phyloP scores from a whole-genome alignment of 805 yeast species.

The Saccharomycopsis sp. region DNA sequence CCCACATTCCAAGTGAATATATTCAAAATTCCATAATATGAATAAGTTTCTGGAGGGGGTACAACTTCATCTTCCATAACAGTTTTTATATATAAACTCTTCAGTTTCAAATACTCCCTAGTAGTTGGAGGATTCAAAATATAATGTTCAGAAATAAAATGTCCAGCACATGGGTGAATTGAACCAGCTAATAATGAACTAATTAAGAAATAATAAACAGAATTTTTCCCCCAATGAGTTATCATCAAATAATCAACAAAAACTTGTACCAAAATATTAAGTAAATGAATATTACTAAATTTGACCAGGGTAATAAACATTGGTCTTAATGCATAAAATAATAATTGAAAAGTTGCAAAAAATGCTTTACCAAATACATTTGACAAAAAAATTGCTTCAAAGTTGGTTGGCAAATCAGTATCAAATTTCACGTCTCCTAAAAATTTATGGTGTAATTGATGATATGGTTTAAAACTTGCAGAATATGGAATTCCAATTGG shows the following conservation, averaged over 20 bases:
- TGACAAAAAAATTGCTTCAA: slow-evolving; percentile 66
- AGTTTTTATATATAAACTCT: slow-evolving; percentile 14
- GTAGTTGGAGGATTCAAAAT: slow-evolving; percentile 46
- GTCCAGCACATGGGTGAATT: slow-evolving; percentile 90
- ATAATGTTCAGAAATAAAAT: slow-evolving; percentile 91
- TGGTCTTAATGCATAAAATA: slow-evolving; percentile 85
- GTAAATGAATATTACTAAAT: slow-evolving; percentile 63
- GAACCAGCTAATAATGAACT: slow-evolving; percentile 86
- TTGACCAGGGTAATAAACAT: slow-evolving; percentile 71
- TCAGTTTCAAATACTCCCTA: slow-evolving; percentile 16
- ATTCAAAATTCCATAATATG: slow-evolving; percentile 78
- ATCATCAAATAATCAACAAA: slow-evolving; percentile 49
- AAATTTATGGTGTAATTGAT: slow-evolving; percentile 83
- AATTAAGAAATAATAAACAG: slow-evolving; percentile 56
- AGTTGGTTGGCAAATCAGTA: slow-evolving; percentile 76
- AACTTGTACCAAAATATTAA: slow-evolving; percentile 52
- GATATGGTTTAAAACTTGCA: slow-evolving; percentile 81
- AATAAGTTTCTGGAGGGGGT: slow-evolving; percentile 74
- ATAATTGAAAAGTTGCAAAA: slow-evolving; percentile 80
- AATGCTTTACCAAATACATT: slow-evolving; percentile 80
- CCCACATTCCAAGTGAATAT: slow-evolving; percentile 86
- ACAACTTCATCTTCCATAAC: slow-evolving; percentile 16
- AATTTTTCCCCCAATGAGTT: slow-evolving; percentile 48
- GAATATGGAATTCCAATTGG: slow-evolving; percentile 89
- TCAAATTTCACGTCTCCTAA: slow-evolving; percentile 77